Conservation (phyloP, 176 grass and related monocot species). For the Thalia dealbata region DNA sequence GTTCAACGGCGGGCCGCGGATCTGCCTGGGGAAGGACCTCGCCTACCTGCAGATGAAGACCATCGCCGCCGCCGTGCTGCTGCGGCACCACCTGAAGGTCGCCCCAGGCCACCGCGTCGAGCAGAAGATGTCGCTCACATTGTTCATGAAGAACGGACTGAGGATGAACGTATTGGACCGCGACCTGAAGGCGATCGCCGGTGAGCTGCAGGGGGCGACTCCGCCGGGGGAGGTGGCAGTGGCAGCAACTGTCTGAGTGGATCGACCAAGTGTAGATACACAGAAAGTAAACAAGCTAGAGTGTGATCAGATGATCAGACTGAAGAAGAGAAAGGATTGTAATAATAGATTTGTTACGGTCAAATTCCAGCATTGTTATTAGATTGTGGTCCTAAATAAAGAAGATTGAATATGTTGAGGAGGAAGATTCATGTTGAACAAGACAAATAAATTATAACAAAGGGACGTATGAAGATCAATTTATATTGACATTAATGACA, state of each 20-base stretch:
- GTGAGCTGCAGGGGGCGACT: conserved; percentile 4
- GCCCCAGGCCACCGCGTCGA: conserved; percentile 67
- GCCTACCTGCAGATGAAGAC: conserved; percentile 99
- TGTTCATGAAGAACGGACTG: conserved; percentile 94
- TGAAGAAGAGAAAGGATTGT: conserved; percentile 12
- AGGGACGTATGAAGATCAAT: no score
- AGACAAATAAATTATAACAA: not conserved
- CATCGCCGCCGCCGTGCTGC: conserved; percentile 71
- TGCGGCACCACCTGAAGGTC: conserved; percentile 59
- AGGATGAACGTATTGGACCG: conserved; percentile 58
- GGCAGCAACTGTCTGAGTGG: not conserved
- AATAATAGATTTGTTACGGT: conserved; percentile 22
- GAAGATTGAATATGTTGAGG: not conserved
- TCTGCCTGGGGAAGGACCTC: conserved; percentile 93
- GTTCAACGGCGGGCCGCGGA: conserved; percentile 81
- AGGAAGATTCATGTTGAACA: not conserved
- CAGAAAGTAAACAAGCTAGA: conserved; percentile 14
- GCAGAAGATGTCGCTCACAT: conserved; percentile 99
- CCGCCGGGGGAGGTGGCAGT: not conserved
- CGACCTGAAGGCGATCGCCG: conserved; percentile 35
- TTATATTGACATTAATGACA: no score
- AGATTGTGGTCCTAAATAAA: conserved; percentile 3
- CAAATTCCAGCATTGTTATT: conserved; percentile 18
- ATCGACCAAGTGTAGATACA: conserved; percentile 19
- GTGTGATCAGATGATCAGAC: no score